These are phyloP conservation scores for Zygosaccharomyces rouxii DNA, from an alignment of 805 yeast species.

Conservation along the genomic window DNA sequence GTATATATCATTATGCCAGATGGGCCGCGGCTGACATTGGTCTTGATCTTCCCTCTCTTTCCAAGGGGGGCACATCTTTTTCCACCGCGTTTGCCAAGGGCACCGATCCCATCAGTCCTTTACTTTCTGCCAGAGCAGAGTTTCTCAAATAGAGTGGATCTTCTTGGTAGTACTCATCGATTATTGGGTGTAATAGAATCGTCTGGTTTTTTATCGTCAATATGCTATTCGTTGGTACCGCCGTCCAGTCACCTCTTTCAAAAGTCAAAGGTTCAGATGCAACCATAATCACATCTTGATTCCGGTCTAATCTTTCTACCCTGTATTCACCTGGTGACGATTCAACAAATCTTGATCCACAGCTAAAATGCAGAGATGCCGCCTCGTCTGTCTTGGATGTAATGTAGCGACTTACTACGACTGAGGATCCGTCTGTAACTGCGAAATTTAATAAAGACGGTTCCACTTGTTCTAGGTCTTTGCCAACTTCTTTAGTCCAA, in stretches of 20 bases:
- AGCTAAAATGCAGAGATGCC: conserved; percentile 89
- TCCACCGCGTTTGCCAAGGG: conserved; percentile 57
- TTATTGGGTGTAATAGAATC: conserved; percentile 83
- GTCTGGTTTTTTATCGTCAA: conserved; percentile 80
- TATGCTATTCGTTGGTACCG: conserved; percentile 89
- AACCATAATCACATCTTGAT: conserved; percentile 93
- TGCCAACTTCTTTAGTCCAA: conserved; percentile 67
- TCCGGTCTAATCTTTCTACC: conserved; percentile 89
- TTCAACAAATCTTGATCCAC: conserved; percentile 89
- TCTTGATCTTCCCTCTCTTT: conserved; percentile 64
- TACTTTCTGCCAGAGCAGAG: conserved; percentile 77
- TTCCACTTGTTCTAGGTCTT: conserved; percentile 41
- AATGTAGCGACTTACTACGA: conserved; percentile 83
- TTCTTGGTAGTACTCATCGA: conserved; percentile 79
- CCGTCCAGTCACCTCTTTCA: conserved; percentile 95
- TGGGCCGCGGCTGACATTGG: conserved; percentile 20
- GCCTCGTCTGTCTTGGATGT: conserved; percentile 91
- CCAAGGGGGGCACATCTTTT: conserved; percentile 66
- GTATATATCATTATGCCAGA: neutral
- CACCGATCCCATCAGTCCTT: conserved; percentile 90
- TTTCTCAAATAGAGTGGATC: conserved; percentile 67
- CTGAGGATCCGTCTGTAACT: conserved; percentile 84
- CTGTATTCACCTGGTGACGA: conserved; percentile 86
- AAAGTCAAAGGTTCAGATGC: conserved; percentile 96
- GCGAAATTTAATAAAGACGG: conserved; percentile 93